Evolutionary conservation across 441 rosid genomes (phyloP), one percentile per base, ranked within the genome.

Genomic region (Pelargonium australe): DNA sequence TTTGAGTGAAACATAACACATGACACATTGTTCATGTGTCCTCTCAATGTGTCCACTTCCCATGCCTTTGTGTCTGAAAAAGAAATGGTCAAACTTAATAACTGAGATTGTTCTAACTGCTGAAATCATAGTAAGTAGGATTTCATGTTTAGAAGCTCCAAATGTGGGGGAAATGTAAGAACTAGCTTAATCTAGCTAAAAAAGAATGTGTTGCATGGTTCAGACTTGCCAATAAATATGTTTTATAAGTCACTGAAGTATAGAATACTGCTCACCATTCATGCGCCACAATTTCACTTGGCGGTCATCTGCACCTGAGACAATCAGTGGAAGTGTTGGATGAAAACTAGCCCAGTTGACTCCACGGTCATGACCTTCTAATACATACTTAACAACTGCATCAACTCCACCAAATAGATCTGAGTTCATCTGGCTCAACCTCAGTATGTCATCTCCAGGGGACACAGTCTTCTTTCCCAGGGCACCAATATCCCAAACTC

Each of bases 321-420:
- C 97, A 43, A 91, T 87, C 66, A 91, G 80, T 64, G 97, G 94
- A 70, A 89, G 85, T 7, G 79, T 87, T n/a, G 96, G 98, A 75
- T 92, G 98, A 79, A 92, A 92, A 65, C 96, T 68, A 79, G 98
- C 96, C 97, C 97, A 92, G 78, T 89, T 92, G 20, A 92, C 97
- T 16, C 97, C 97, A 72, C 96, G 85, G 47, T 89, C 97, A 82
- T 92, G 97, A 65, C 96, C 97, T 82, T 91, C 96, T 74, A 91
- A 81, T 53, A 91, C 97, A 76, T 91, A 91, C 86, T 89, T 89
- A 23, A 89, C 97, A 63, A 88, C 90, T 61, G 91, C 95, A 75
- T 91, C 97, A 68, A 86, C 90, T 17, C 96, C 97, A 49, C 96
- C 97, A 75, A 91, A 91, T 57, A 91, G 86, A 75, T 92, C 96